These are phyloP conservation scores for Malassezia sympodialis DNA, from an alignment of 1,284 basidiomycete genomes.

Conservation along the genomic window DNA sequence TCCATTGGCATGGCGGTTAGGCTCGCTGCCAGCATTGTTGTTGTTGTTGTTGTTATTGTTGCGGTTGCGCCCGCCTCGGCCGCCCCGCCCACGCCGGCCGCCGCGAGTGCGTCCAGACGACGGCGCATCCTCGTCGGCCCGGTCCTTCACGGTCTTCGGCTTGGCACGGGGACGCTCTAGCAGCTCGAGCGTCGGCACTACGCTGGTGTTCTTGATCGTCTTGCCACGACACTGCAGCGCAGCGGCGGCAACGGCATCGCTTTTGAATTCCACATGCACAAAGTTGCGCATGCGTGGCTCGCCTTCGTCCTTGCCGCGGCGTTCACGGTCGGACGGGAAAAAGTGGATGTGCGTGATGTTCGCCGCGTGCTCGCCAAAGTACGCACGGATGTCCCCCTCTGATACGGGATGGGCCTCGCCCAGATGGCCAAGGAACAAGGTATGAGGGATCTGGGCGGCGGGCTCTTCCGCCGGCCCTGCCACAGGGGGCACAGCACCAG, in stretches of 20 bases:
- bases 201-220: constrained; percentile 16
- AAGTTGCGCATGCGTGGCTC: constrained; percentile 13
- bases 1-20: background rate
- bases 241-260: constrained; percentile 2
- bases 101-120: background rate
- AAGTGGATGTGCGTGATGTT: constrained; percentile 28
- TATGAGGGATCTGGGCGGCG: constrained; percentile 6
- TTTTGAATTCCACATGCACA: constrained; percentile 15
- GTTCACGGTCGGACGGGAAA: constrained; percentile 14
- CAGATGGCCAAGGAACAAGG: constrained; percentile 31
- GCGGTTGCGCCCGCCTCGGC: constrained; percentile 3
- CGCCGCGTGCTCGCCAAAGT: constrained; percentile 32
- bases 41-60: background rate
- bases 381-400: constrained; percentile 28
- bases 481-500: background rate
- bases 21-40: background rate
- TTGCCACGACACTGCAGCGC: constrained; percentile 11
- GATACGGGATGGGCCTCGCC: constrained; percentile 31
- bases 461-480: constrained; percentile 10
- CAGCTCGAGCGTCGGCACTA: constrained; percentile 15
- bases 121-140: background rate
- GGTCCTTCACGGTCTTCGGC: constrained; percentile 2
- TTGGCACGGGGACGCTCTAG: constrained; percentile 9
- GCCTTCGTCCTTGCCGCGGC: constrained; percentile 9
- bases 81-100: constrained; percentile 5